A percentile compares a stretch with the other conserved stretches of the same genome.
Conservation (phyloP, 2,329 filamentous ascomycete species). For the Trichoderma koningii region DNA sequence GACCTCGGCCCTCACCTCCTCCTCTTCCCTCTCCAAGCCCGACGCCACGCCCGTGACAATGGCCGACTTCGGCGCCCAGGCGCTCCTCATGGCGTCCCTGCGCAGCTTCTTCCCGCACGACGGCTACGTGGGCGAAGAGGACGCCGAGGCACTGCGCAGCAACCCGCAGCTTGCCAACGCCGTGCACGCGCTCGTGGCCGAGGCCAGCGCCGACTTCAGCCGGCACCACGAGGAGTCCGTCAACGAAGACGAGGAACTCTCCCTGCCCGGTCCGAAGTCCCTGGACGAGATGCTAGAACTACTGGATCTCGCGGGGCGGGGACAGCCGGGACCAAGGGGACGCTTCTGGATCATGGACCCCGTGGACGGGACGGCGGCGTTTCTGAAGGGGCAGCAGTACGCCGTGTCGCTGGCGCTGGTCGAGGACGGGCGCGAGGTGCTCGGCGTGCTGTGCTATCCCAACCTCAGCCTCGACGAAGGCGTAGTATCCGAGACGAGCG, state of each 20-base stretch:
- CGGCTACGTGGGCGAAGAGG: constrained; percentile 63
- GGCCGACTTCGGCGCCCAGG: constrained; percentile 65
- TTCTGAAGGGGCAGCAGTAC: constrained; percentile 63
- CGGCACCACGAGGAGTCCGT: constrained; percentile 26
- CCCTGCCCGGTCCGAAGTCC: constrained; percentile 45
- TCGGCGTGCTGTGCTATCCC: constrained; percentile 64
- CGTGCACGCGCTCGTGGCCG: constrained; percentile 58
- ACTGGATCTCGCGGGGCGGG: constrained; percentile 60
- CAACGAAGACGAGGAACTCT: constrained; percentile 24
- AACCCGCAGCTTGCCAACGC: constrained; percentile 51
- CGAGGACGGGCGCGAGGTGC: constrained; percentile 56
- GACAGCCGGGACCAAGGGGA: constrained; percentile 40
- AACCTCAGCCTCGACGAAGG: constrained; percentile 49
- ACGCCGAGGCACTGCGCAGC: constrained; percentile 53
- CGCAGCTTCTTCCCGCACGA: constrained; percentile 57
- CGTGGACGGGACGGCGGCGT: constrained; percentile 65
- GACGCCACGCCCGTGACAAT: constrained; percentile 64
- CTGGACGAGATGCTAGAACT: constrained; percentile 60
- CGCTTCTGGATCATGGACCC: constrained; percentile 65
- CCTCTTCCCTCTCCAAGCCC: constrained; percentile 50
- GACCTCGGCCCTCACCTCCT: constrained; percentile 47
- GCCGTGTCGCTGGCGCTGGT: constrained; percentile 62
- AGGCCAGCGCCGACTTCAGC: constrained; percentile 27
- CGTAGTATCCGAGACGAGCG: constrained; percentile 41
- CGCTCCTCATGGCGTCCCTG: constrained; percentile 60